Conservation (phyloP, 495 filamentous ascomycete species). For the Penicillium maclennaniae region DNA sequence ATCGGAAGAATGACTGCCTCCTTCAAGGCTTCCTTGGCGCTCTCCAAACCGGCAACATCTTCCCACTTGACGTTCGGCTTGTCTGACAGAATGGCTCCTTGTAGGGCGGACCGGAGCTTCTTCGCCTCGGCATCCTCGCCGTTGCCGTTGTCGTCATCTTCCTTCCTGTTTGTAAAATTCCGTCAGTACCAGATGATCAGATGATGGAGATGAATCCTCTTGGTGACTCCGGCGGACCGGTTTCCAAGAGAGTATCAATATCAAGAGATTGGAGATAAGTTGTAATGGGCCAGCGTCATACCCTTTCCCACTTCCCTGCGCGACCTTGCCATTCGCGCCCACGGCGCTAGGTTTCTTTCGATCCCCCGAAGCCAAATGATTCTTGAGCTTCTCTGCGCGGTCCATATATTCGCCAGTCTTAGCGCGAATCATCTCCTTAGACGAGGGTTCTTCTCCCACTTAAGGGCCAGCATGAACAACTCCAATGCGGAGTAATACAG, state of each 20-base stretch:
- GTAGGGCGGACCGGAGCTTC: conserved; percentile 85
- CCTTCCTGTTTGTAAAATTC: conserved; percentile 35
- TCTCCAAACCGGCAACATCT: conserved; percentile 94
- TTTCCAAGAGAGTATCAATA: not conserved
- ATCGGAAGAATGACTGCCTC: conserved; percentile 96
- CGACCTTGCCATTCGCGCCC: conserved; percentile 76
- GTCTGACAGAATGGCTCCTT: conserved; percentile 89
- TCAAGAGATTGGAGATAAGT: not conserved
- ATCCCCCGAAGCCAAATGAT: conserved; percentile 74
- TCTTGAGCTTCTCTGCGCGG: conserved; percentile 94
- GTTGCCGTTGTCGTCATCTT: conserved; percentile 60
- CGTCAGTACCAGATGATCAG: conserved; percentile 7
- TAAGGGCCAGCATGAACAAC: conserved; percentile 92
- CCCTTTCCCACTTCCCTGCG: conserved; percentile 65
- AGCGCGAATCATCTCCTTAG: conserved; percentile 92
- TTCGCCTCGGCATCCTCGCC: conserved; percentile 85
- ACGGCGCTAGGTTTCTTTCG: conserved; percentile 77
- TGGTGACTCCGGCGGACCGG: not conserved
- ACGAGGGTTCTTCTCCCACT: conserved; percentile 98
- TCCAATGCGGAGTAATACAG: conserved; percentile 91
- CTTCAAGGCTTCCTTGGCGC: conserved; percentile 94
- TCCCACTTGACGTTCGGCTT: conserved; percentile 97
- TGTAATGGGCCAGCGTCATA: conserved; percentile 29
- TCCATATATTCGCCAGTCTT: conserved; percentile 98
- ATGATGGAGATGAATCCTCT: not conserved